These are phyloP conservation scores for Penicillium crystallinum DNA, from an alignment of 495 filamentous ascomycete species.

Conservation along the genomic window DNA sequence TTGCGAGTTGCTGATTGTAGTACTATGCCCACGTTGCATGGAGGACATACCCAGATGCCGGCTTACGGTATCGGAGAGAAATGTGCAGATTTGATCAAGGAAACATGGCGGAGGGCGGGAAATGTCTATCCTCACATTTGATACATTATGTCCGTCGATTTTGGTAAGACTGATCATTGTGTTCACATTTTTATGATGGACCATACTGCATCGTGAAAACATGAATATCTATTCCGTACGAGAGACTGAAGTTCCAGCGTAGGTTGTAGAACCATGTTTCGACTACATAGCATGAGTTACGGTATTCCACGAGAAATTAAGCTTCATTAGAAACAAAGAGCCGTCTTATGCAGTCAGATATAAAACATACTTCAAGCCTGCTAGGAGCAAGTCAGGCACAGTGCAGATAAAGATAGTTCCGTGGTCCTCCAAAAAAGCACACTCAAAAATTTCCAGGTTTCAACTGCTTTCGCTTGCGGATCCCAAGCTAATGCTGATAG, in stretches of 20 bases:
- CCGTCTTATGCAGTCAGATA: neutral
- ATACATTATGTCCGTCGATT: neutral
- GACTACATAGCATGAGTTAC: too few species aligned
- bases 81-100: slow-evolving; percentile 53
- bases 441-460: neutral
- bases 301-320: neutral
- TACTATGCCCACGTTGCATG: slow-evolving; percentile 50
- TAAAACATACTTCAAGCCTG: neutral
- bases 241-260: too few species aligned
- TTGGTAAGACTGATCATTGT: neutral
- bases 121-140: slow-evolving; percentile 21
- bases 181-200: too few species aligned
- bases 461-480: slow-evolving; percentile 5
- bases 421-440: neutral
- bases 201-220: too few species aligned
- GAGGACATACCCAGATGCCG: slow-evolving; percentile 55
- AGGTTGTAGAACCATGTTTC: too few species aligned
- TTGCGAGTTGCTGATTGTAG: slow-evolving; percentile 54
- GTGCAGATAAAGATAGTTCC: neutral
- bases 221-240: too few species aligned
- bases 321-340: neutral
- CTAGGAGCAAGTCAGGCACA: neutral
- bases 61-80: slow-evolving; percentile 57
- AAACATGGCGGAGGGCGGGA: slow-evolving; percentile 27
- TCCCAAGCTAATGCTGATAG: slow-evolving; percentile 1